These are phyloP conservation scores for Colletotrichum brevisporum DNA, from an alignment of 2,329 filamentous ascomycete genomes.

Conservation along the genomic window DNA sequence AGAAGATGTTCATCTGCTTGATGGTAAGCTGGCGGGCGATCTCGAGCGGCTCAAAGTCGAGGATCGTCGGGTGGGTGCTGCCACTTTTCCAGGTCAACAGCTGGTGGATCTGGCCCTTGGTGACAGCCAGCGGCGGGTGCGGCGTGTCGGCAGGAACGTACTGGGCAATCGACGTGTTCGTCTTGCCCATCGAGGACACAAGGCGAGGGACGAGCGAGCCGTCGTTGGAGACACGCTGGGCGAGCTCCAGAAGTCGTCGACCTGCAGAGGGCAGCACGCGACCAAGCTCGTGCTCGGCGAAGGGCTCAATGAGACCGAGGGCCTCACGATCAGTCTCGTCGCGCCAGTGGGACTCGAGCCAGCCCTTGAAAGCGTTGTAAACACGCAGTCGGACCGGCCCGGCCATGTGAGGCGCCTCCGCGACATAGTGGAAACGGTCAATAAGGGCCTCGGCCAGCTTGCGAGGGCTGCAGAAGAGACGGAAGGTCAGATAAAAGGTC, in stretches of 20 bases:
- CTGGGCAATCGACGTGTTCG: conserved; percentile 80
- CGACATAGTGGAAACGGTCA: conserved; percentile 92
- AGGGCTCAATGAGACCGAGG: conserved; percentile 81
- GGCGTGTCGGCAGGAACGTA: conserved; percentile 80
- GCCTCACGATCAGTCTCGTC: conserved; percentile 84
- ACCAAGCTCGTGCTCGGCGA: conserved; percentile 81
- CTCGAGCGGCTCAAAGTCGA: conserved; percentile 94
- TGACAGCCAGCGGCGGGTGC: conserved; percentile 77
- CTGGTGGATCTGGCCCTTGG: conserved; percentile 81
- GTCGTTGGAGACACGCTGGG: conserved; percentile 81
- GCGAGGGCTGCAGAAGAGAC: conserved; percentile 87
- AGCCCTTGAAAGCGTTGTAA: conserved; percentile 97
- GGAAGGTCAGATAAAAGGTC: conserved; percentile 96
- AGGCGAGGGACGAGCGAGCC: conserved; percentile 85
- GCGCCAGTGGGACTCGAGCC: conserved; percentile 97
- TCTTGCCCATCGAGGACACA: conserved; percentile 90
- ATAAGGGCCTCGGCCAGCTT: conserved; percentile 87
- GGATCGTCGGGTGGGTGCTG: conserved; percentile 77
- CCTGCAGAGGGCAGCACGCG: conserved; percentile 81
- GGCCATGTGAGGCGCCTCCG: conserved; percentile 79
- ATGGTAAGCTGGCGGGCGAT: conserved; percentile 92
- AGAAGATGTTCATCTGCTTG: conserved; percentile 93
- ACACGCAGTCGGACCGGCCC: conserved; percentile 89
- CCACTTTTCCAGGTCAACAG: conserved; percentile 83
- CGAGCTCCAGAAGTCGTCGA: conserved; percentile 83